These are phyloP conservation scores for Periconia sp. DNA, from an alignment of 2,329 filamentous ascomycete species.

Conservation along the genomic window DNA sequence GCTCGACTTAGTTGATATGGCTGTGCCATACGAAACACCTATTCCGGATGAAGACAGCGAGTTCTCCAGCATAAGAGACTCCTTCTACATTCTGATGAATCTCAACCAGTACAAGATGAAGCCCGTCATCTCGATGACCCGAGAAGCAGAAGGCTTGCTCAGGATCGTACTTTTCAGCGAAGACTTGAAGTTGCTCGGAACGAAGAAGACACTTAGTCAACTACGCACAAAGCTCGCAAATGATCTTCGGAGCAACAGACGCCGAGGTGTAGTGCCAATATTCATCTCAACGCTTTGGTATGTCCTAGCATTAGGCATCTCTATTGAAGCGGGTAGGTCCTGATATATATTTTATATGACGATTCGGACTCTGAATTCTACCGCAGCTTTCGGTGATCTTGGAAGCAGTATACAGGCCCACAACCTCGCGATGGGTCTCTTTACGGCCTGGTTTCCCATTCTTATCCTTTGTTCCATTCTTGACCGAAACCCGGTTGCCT, in stretches of 20 bases:
- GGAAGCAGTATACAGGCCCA: constrained; percentile 49
- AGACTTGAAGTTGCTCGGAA: constrained; percentile 31
- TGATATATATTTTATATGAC: background rate
- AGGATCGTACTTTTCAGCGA: constrained; percentile 48
- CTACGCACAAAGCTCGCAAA: constrained; percentile 40
- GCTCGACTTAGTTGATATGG: constrained; percentile 33
- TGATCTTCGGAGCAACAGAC: constrained; percentile 45
- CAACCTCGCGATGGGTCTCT: constrained; percentile 49
- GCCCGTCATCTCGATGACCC: constrained; percentile 21
- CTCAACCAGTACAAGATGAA: constrained; percentile 53
- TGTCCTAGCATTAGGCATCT: constrained; percentile 38
- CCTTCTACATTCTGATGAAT: constrained; percentile 50
- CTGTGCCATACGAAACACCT: constrained; percentile 28
- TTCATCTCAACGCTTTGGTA: constrained; percentile 52
- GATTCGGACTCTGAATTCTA: background rate
- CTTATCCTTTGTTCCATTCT: constrained; percentile 51
- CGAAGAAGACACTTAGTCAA: constrained; percentile 26
- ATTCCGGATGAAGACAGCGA: constrained; percentile 25
- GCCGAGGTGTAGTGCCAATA: constrained; percentile 45
- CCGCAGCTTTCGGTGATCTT: constrained; percentile 33
- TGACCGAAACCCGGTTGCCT: constrained; percentile 51
- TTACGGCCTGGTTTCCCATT: constrained; percentile 53
- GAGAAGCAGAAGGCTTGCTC: constrained; percentile 43
- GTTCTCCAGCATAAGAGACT: constrained; percentile 46
- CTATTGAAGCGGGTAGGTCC: constrained; percentile 24